Base-by-base conservation (phyloP, 2,329 filamentous ascomycete species). In the Pseudopyrenochaeta lycopersici region DNA sequence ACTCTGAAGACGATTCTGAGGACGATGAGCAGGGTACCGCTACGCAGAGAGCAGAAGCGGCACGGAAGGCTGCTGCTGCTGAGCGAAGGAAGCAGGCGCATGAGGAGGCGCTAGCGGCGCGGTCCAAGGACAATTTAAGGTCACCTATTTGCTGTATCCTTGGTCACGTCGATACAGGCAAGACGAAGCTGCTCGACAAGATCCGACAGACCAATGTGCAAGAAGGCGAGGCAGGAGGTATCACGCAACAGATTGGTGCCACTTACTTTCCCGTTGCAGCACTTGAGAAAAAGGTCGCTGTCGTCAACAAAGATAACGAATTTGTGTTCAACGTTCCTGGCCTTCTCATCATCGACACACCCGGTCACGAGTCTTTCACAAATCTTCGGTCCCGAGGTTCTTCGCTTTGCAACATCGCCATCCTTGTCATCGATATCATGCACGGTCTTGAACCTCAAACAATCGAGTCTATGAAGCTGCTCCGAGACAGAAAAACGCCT, bases 71-170 rank as follows among this genome's bases (percentile, higher is more conserved):
- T 64, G 93, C 96, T 71, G 92, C 92, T 39, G 91, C 92, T 14
- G 92, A 95, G 68, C 87, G 94, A 71, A 87, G 94, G 70, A 90
- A 92, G 79, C 91, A 91, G 78, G 90, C 92, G 53, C 91, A 96
- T 75, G 91, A 97, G 77, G 94, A 92, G 58, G 95, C 95, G 15
- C 78, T 97, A 73, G 93, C 92, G 39, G 93, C 94, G 43, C 87
- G 92, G 57, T 98, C 94, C 18, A 92, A 91, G 78, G 93, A 99
- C 75, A 89, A 99, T 78, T 86, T 99, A 51, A 92, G 95, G 53
- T 98, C 95, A 35, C 95, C 95, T 47, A 99, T 99, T 79, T 98
- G 95, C 84, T 98, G 94, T 89, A 99, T 99, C 85, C 87, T 99
- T 62, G 95, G 95, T 71, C 95, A 99, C 86, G 95, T 99, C 86